phyloP scores from a whole-genome alignment of 139 green algal genomes.

The Tetratostichococcus sp. region DNA sequence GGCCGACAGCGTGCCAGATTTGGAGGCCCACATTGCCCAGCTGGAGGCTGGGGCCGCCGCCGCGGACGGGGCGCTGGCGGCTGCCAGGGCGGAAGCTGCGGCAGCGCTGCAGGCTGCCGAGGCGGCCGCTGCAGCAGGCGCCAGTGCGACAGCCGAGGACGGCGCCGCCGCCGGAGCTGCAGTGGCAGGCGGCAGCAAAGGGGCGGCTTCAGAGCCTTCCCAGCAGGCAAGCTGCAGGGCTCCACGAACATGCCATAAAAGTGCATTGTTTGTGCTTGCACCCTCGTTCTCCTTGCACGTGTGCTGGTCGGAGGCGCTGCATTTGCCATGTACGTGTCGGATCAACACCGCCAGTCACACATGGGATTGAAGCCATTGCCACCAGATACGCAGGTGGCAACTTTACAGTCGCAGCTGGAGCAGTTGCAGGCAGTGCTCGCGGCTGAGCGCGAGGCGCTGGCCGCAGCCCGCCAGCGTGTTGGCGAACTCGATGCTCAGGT shows the following conservation, averaged over 20 bases:
- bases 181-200: background rate
- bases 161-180: too few species aligned
- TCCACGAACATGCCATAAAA: too few species aligned
- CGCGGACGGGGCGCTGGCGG: background rate
- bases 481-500: background rate
- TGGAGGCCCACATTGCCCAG: background rate
- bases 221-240: too few species aligned
- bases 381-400: background rate
- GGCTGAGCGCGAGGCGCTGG: too few species aligned
- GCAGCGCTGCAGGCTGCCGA: background rate
- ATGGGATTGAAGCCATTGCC: too few species aligned
- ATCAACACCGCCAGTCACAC: too few species aligned
- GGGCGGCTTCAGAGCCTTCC: background rate
- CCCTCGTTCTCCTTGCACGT: too few species aligned
- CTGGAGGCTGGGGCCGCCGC: background rate
- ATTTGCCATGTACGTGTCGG: too few species aligned
- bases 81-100: background rate
- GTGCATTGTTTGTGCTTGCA: too few species aligned
- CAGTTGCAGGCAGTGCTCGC: background rate
- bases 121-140: too few species aligned
- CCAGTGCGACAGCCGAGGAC: background rate
- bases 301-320: too few species aligned
- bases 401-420: background rate
- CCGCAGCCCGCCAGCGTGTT: background rate
- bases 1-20: background rate